Percentiles rank a stretch among this genome's conserved stretches.
Evolutionary conservation across 1,139 yeast species (phyloP).

Genomic region (Sugiyamaella paludigena): DNA sequence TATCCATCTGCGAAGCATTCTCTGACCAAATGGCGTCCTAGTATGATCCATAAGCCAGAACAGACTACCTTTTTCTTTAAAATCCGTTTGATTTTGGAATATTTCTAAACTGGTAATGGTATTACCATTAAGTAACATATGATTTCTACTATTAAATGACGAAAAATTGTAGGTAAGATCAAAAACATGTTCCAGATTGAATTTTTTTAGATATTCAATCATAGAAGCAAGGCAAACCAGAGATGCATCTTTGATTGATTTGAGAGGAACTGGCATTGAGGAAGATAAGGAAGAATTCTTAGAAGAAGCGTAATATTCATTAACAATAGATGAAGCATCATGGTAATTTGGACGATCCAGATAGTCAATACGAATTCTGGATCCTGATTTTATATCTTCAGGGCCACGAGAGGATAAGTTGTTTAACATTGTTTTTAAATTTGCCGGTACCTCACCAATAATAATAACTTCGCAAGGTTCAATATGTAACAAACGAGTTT

Average conservation of each 20-base stretch:
- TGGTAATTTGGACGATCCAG: slow-evolving; percentile 2
- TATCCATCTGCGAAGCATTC: slow-evolving; percentile 70
- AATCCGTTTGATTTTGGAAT: slow-evolving; percentile 61
- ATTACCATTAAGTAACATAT: slow-evolving; percentile 68
- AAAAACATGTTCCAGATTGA: slow-evolving; percentile 58
- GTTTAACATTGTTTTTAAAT: slow-evolving; percentile 35
- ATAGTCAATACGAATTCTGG: slow-evolving; percentile 12
- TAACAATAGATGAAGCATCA: slow-evolving; percentile 13
- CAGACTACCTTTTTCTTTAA: slow-evolving; percentile 61
- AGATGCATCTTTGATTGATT: slow-evolving; percentile 45
- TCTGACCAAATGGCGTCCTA: slow-evolving; percentile 68
- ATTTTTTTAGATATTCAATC: slow-evolving; percentile 57
- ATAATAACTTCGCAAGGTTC: slow-evolving; percentile 71
- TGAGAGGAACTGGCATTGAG: slow-evolving; percentile 18
- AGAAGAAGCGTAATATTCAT: slow-evolving; percentile 19
- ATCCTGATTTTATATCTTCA: neutral
- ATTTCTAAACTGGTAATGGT: slow-evolving; percentile 72
- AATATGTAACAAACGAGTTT: slow-evolving; percentile 68
- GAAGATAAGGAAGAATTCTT: neutral
- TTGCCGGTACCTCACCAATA: slow-evolving; percentile 41
- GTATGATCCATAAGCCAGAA: slow-evolving; percentile 81
- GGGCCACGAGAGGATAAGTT: slow-evolving; percentile 18
- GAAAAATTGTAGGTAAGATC: slow-evolving; percentile 49
- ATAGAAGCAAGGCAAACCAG: slow-evolving; percentile 37
- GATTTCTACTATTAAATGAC: slow-evolving; percentile 50